Evolutionary conservation across 2,329 filamentous ascomycete genomes (phyloP), one percentile per base, ranked within the genome.

Genomic region (Didymella keratinophila): DNA sequence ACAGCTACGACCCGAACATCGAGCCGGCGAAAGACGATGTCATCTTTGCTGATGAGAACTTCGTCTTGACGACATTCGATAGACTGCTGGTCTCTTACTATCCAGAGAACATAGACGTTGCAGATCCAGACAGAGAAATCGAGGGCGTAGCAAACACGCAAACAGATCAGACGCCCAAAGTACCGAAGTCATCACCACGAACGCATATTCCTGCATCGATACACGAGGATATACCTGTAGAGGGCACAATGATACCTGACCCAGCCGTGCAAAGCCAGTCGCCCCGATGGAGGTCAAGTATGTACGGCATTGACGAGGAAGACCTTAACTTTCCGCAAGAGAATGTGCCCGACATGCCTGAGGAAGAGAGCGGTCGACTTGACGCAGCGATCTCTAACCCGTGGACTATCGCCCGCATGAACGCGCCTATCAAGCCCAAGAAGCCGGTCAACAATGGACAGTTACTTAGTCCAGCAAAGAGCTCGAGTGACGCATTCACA

Each of bases 21-120:
- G 87, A 92, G 59, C 85, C 89, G 3, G 80, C 86, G 3, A 93
- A 93, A 70, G 86, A 91, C 56, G 86, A 92, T 66, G 82, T 93
- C 2, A 68, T 92, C 0, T 92, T 93, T 68, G 79, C 79, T 4
- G 79, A 91, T 49, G 83, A 87, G 2, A 67, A 73, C 4, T 20
- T 68, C 0, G 66, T 89, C 3, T 34, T 87, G 5, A 68, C 68
- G 4, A 64, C 79, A 5, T 74, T 81, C 2, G 76, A 80, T 20
- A 71, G 72, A 28, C 67, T 87, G 0, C 80, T 87, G 44, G 65
- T 64, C n/a, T 44, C 65, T 0, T 71, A 72, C 44, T 81, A 80
- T 50, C 68, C 71, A 1, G 56, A 66, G 42, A 56, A 57, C 4
- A 18, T 18, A 11, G 43, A 48, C 10, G 41, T 66, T 20, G 32